Percentiles rank a stretch among this genome's conserved stretches.
Conservation (phyloP, 176 grass and related monocot species). For the Alopecurus myosuroides region DNA sequence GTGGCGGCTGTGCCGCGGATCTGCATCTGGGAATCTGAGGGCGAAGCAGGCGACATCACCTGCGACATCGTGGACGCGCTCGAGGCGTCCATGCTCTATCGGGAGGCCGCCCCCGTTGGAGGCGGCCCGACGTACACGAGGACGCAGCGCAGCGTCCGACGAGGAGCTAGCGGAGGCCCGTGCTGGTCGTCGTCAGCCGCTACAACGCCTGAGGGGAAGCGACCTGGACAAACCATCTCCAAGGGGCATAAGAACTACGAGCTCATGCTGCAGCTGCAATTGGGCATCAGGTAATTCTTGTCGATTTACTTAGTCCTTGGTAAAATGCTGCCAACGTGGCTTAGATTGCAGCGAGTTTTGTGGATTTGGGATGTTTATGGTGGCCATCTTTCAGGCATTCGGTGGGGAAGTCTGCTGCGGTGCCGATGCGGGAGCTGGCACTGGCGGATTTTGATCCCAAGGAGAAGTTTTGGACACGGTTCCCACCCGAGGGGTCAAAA, state of each 20-base stretch:
- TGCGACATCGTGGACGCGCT: conserved; percentile 91
- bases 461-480: conserved; percentile 80
- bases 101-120: conserved; percentile 45
- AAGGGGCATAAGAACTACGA: conserved; percentile 98
- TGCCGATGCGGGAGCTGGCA: conserved; percentile 41
- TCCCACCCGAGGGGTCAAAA: conserved; percentile 77
- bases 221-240: conserved; percentile 89
- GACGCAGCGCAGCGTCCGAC: conserved; percentile 14
- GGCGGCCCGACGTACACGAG: conserved; percentile 10
- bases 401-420: conserved; percentile 56
- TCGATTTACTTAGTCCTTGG: neutral
- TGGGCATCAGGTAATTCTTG: conserved; percentile 68
- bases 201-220: conserved; percentile 58
- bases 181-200: conserved; percentile 45
- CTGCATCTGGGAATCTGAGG: conserved; percentile 98
- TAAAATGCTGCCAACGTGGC: conserved; percentile 7
- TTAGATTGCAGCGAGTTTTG: neutral
- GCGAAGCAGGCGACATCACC: conserved; percentile 93
- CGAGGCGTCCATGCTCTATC: conserved; percentile 74
- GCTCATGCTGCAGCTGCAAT: conserved; percentile 88
- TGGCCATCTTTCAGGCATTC: conserved; percentile 50
- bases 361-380: conserved; percentile 17
- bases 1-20: conserved; percentile 59
- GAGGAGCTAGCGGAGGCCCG: conserved; percentile 7
- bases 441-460: conserved; percentile 49